These are phyloP conservation scores for Brachypodium distachyon DNA, from an alignment of 202 grass and related monocot genomes.

Conservation along the genomic window DNA sequence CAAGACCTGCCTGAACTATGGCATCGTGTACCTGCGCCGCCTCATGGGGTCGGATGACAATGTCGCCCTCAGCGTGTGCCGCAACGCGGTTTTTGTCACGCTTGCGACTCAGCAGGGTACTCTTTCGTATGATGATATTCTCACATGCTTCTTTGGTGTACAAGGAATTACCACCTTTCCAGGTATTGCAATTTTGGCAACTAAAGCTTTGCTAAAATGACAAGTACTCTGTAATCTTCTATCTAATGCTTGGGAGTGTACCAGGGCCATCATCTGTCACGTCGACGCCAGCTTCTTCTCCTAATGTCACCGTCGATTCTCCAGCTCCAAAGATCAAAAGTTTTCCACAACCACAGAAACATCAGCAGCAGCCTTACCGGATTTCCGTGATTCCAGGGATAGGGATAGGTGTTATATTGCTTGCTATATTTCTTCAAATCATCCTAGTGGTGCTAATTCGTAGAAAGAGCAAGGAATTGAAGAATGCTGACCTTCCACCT, in stretches of 20 bases:
- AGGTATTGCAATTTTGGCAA: constrained; percentile 34
- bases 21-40: constrained; percentile 71
- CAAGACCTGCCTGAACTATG: constrained; percentile 94
- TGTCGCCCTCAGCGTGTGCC: constrained; percentile 76
- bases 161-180: constrained; percentile 57
- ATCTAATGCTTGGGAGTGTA: constrained; percentile 11
- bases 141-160: constrained; percentile 94
- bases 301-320: constrained; percentile 42
- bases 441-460: constrained; percentile 69
- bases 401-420: constrained; percentile 76
- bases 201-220: neutral
- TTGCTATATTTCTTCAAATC: constrained; percentile 61
- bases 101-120: constrained; percentile 61
- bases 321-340: constrained; percentile 40
- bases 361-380: constrained; percentile 41
- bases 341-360: constrained; percentile 22
- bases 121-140: constrained; percentile 53
- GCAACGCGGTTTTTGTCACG: constrained; percentile 81
- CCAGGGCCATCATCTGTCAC: constrained; percentile 52
- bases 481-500: constrained; percentile 33
- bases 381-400: constrained; percentile 82
- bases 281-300: constrained; percentile 50
- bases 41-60: constrained; percentile 79
- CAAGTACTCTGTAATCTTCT: neutral
- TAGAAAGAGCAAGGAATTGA: constrained; percentile 68